Percentiles rank a stretch among this genome's conserved stretches.
phyloP scores from a whole-genome alignment of 441 rosid genomes.

The Brassica balearica region DNA sequence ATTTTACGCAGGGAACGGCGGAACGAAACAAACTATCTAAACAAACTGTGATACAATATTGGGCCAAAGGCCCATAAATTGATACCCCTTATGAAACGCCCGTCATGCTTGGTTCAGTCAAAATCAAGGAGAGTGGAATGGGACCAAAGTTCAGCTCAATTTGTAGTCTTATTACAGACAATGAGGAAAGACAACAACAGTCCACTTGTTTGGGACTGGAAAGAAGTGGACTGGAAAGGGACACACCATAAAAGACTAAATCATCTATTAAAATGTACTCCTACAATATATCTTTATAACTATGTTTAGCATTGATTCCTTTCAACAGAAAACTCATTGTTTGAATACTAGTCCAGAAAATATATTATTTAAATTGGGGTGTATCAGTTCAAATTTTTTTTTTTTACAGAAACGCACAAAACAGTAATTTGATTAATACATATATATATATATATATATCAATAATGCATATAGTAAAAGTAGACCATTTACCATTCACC shows the following conservation, averaged over 20 bases:
- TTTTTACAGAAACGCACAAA: not conserved
- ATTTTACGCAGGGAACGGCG: not conserved
- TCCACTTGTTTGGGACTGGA: slow-evolving; percentile 25
- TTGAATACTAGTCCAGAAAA: not conserved
- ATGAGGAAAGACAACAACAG: slow-evolving; percentile 12
- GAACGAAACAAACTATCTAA: not conserved
- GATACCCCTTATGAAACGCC: slow-evolving; percentile 5
- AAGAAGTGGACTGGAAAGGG: slow-evolving; percentile 21
- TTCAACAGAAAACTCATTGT: slow-evolving; percentile 5
- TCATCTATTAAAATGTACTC: not conserved
- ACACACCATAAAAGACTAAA: slow-evolving; percentile 22
- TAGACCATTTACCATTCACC: not conserved
- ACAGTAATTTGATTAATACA: not conserved
- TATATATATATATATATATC: not conserved
- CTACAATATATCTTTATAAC: too few relatives aligned
- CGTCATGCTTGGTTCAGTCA: slow-evolving; percentile 3
- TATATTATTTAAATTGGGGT: too few relatives aligned
- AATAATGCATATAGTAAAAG: not conserved
- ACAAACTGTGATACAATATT: not conserved
- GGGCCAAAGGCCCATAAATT: not conserved
- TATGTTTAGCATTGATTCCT: slow-evolving; percentile 20
- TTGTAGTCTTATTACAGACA: not conserved
- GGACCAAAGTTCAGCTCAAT: slow-evolving; percentile 25
- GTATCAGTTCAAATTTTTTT: too few relatives aligned
- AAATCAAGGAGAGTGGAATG: slow-evolving; percentile 16